Evolutionary conservation across 192 early-diverging fungal genomes (phyloP), one percentile per base, ranked within the genome.

Genomic region (Coemansia sp.): DNA sequence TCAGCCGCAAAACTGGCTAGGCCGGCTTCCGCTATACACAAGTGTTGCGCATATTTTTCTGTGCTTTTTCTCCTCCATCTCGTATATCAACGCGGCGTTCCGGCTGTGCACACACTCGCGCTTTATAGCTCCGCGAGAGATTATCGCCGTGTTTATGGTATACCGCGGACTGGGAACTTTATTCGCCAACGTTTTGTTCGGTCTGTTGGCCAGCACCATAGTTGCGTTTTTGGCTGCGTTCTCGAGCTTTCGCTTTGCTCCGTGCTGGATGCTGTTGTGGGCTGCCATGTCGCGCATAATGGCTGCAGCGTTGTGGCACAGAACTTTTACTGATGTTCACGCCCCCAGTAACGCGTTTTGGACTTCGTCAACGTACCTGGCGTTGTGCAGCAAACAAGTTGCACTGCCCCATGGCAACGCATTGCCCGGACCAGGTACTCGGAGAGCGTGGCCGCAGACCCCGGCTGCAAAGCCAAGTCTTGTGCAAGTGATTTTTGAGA

Each of bases 151-250:
- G 19, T 56, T 77, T 47, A 27, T 59, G 5, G 62, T 62, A 12
- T 77, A 65, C 49, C 64, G 69, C 17, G 75, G 75, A 2, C 19
- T 71, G 22, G 75, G 75, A 2, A 17, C 64, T n/a, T 19, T 77
- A 8, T 71, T 77, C 54, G 39, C 47, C 6, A n/a, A 37, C 4
- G 56, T 16, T 8, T 3, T 71, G 4, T n/a, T 57, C 2, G 69
- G 69, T 1, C 14, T 38, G 1, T 4, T 71, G 19, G 5, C 48
- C n/a, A 71, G 62, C 27, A 45, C 62, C 5, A 25, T 61, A 2
- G 39, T 47, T 1, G 16, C 66, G 8, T 47, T 49, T 10, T 21
- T 77, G 25, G 49, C 59, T 0, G 55, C 59, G 2, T 21, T 63
- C 11, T 45, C 47, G 11, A 22, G 17, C 6, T 71, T 71, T 25